These are phyloP conservation scores for Teratosphaeria viscida DNA, from an alignment of 2,329 filamentous ascomycete genomes.

Conservation along the genomic window DNA sequence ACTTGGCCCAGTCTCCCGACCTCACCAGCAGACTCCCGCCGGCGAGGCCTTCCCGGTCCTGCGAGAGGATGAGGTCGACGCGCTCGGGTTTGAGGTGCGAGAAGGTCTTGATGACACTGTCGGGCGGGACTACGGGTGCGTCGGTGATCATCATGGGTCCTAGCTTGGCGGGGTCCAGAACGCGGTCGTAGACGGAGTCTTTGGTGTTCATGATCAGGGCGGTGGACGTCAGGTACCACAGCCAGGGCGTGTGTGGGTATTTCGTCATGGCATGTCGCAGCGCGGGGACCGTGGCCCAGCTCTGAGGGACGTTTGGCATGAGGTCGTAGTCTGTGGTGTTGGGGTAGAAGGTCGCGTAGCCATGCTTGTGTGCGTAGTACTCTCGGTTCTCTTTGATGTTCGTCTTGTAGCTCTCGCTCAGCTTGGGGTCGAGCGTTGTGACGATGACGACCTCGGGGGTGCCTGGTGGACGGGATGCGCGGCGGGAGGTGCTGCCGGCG, in stretches of 20 bases:
- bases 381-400: slow-evolving; percentile 72
- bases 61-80: slow-evolving; percentile 71
- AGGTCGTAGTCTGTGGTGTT: slow-evolving; percentile 67
- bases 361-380: slow-evolving; percentile 76
- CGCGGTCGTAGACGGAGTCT: slow-evolving; percentile 56
- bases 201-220: slow-evolving; percentile 79
- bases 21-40: slow-evolving; percentile 68
- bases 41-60: slow-evolving; percentile 71
- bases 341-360: slow-evolving; percentile 78
- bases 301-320: slow-evolving; percentile 43
- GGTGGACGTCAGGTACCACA: slow-evolving; percentile 82
- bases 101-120: slow-evolving; percentile 95
- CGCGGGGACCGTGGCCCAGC: slow-evolving; percentile 73
- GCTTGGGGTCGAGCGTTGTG: slow-evolving; percentile 64
- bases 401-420: slow-evolving; percentile 57
- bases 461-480: slow-evolving; percentile 21
- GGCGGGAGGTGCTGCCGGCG: slow-evolving; percentile 4
- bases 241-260: slow-evolving; percentile 63
- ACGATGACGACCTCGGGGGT: slow-evolving; percentile 61
- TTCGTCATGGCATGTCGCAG: slow-evolving; percentile 79
- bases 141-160: slow-evolving; percentile 76
- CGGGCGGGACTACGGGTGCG: slow-evolving; percentile 78
- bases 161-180: slow-evolving; percentile 58
- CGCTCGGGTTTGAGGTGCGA: slow-evolving; percentile 65
- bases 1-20: slow-evolving; percentile 83